A percentile compares a stretch with the other conserved stretches of the same genome.
These are phyloP conservation scores for Naganishia vaughanmartiniae DNA, from an alignment of 768 basidiomycete species.

Conservation along the genomic window DNA sequence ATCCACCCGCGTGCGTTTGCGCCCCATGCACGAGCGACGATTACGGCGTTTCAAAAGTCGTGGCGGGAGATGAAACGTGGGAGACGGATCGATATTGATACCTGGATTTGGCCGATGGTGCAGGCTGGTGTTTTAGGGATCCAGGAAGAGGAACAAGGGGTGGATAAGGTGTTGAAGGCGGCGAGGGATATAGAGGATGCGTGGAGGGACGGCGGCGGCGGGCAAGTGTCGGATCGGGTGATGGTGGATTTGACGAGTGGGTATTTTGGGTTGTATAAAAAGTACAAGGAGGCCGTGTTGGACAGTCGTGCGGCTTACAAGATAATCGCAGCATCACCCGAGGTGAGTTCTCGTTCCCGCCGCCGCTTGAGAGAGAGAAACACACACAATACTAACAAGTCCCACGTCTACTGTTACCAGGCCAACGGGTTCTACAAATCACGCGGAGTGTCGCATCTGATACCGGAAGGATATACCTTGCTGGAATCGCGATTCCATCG, in stretches of 20 bases:
- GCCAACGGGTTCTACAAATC: conserved; percentile 96
- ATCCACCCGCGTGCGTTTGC: conserved; percentile 71
- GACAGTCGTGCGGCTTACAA: conserved; percentile 57
- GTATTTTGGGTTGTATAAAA: conserved; percentile 82
- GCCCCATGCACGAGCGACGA: conserved; percentile 59
- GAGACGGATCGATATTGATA: conserved; percentile 52
- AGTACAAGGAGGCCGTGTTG: conserved; percentile 71
- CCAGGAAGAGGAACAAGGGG: conserved; percentile 73
- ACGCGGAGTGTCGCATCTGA: conserved; percentile 80
- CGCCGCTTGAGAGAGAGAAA: too few species aligned
- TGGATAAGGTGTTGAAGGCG: conserved; percentile 48
- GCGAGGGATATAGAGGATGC: conserved; percentile 41
- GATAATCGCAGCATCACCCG: conserved; percentile 81
- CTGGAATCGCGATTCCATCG: conserved; percentile 71
- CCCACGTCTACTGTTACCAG: too few species aligned
- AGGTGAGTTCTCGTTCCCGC: conserved; percentile 57
- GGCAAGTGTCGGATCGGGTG: conserved; percentile 53
- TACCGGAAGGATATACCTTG: conserved; percentile 91
- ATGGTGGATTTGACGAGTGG: conserved; percentile 83
- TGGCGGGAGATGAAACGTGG: conserved; percentile 42
- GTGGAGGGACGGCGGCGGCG: conserved; percentile 9
- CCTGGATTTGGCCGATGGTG: conserved; percentile 73
- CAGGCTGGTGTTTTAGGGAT: conserved; percentile 86
- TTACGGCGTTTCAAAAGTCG: conserved; percentile 63
- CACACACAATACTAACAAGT: too few species aligned